Percentiles rank a stretch among this genome's conserved stretches.
These are phyloP conservation scores for Acer yangbiense DNA, from an alignment of 345 rosid genomes.

Conservation along the genomic window DNA sequence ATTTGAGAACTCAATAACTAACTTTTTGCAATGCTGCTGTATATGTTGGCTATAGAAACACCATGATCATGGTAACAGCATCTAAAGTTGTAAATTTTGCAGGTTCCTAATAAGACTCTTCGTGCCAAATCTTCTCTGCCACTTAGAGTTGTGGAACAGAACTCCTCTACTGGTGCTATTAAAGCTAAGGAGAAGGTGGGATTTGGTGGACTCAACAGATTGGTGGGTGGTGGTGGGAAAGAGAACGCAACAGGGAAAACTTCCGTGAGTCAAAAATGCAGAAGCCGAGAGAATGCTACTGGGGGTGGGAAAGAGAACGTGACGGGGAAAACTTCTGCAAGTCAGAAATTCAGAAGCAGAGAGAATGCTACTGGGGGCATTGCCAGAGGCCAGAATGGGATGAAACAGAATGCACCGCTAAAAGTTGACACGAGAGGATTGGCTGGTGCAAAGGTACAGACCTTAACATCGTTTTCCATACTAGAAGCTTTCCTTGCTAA, in stretches of 20 bases:
- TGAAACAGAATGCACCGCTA: constrained; percentile 22
- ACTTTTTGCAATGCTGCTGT: background rate
- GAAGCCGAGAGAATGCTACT: constrained; percentile 22
- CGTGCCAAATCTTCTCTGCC: constrained; percentile 27
- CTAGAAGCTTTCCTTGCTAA: background rate
- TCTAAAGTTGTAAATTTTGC: constrained; percentile 21
- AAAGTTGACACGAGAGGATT: constrained; percentile 25
- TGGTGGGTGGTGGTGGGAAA: constrained; percentile 31
- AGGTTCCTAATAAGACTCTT: constrained; percentile 35
- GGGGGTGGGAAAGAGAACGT: constrained; percentile 50
- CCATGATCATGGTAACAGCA: background rate
- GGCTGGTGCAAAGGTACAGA: constrained; percentile 45
- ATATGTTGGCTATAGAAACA: background rate
- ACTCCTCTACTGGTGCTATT: constrained; percentile 12
- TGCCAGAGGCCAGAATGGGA: constrained; percentile 24
- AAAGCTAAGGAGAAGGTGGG: constrained; percentile 26
- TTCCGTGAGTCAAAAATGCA: constrained; percentile 21
- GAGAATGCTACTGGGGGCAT: constrained; percentile 25
- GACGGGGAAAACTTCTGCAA: constrained; percentile 10
- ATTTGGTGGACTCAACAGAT: constrained; percentile 18
- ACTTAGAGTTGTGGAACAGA: constrained; percentile 29
- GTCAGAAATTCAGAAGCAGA: constrained; percentile 26
- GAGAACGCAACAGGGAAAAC: constrained; percentile 35
- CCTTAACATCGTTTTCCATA: constrained; percentile 1
- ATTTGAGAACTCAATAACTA: background rate